These are phyloP conservation scores for Solanum hybrid DNA, from an alignment of 305 asterid genomes.

Conservation along the genomic window DNA sequence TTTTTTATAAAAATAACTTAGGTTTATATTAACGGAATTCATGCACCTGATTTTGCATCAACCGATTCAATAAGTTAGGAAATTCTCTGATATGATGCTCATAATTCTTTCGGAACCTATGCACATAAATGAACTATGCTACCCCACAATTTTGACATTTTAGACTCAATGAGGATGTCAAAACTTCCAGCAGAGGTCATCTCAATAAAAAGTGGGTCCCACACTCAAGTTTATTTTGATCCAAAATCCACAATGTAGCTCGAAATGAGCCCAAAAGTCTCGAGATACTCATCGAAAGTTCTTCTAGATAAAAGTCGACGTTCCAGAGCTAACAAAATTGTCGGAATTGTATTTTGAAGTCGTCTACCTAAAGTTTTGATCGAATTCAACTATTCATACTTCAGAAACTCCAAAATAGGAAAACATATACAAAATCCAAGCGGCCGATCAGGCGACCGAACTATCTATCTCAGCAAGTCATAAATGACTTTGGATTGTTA, in stretches of 20 bases:
- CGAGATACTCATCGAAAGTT: no score
- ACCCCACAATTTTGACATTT: neutral
- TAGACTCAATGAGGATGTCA: neutral
- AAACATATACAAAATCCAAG: neutral
- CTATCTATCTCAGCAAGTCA: neutral
- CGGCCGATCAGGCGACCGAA: neutral
- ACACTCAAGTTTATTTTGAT: no score
- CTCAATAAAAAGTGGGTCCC: neutral
- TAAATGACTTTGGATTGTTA: neutral
- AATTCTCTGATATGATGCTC: neutral
- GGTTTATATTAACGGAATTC: no score
- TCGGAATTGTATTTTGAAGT: no score
- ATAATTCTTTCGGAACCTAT: neutral
- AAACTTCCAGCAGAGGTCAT: neutral
- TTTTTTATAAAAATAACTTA: no score
- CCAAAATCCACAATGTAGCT: no score
- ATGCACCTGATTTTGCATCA: neutral
- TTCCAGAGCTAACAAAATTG: no score
- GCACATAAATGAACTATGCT: neutral
- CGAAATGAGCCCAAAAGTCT: no score
- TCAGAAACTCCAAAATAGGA: neutral
- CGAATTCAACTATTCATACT: no score
- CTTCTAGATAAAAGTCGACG: no score
- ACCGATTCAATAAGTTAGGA: neutral
- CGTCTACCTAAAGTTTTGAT: no score